Base-by-base conservation (phyloP, 768 basidiomycete species). In the Naganishia vishniacii region DNA sequence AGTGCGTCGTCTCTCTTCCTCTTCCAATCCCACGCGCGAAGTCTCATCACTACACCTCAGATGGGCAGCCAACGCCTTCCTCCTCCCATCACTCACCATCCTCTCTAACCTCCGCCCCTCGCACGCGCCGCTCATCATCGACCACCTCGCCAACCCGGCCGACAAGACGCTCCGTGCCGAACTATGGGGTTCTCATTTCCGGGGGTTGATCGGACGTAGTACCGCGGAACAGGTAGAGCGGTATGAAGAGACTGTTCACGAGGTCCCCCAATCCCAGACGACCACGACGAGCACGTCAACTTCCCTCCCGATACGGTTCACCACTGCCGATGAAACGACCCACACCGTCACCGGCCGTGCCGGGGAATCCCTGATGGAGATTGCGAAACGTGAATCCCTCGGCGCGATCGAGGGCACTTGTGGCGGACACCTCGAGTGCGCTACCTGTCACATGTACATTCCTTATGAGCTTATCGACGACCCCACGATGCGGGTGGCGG, bases 131-230 rank as follows among this genome's bases (percentile, higher is more conserved):
- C 69, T 69, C 0, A 74, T 88, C 7, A 65, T 89, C 25, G 80
- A 82, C 29, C 75, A 79, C 44, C 71, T 85, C 2, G 34, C 37
- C 8, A 48, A 48, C 28, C 47, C 58, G 8, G 29, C 45, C 25
- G 41, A 47, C 12, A 25, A 13, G 11, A 59, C 40, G 12, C 37
- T 34, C 12, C 13, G 18, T 9, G 18, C 41, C 6, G 25, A 41
- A 15, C 29, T 44, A 6, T 41, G 61, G 42, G 45, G 79, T 48
- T 65, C 71, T 0, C 82, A 85, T 71, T 88, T 86, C 87, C 81
- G 88, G 64, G 88, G 88, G 12, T 79, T 86, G 32, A 87, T 86
- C 82, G 87, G 87, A 0, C 71, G 86, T 23, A 78, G 77, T 34
- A 85, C 84, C 69, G 82, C 81, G 13, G 82, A 85, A 53, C 86